phyloP scores from a whole-genome alignment of 129 eudicot genomes.

The Ambrosia artemisiifolia region DNA sequence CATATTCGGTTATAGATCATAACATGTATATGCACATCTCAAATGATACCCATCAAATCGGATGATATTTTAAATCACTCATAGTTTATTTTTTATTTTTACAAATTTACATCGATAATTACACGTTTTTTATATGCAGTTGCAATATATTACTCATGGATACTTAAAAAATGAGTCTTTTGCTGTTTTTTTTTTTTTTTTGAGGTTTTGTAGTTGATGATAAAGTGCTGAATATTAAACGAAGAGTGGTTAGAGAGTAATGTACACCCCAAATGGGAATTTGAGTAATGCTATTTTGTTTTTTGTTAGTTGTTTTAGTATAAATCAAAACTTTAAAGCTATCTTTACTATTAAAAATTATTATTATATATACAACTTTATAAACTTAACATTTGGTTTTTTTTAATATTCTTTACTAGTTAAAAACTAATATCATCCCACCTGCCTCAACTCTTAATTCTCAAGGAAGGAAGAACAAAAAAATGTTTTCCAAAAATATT shows the following conservation, averaged over 20 bases:
- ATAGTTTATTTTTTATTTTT: no score
- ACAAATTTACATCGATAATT: not conserved
- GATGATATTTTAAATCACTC: no score
- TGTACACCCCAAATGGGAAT: not conserved
- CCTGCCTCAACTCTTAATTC: not conserved
- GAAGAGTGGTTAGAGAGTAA: not conserved
- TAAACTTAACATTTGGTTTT: not conserved
- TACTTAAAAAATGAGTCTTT: not conserved
- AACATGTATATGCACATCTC: no score
- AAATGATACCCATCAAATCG: no score
- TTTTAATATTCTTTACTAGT: no score
- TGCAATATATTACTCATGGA: slow-evolving; percentile 9
- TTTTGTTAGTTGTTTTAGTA: not conserved
- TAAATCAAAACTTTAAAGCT: not conserved
- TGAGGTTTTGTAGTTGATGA: not conserved
- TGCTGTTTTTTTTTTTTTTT: not conserved
- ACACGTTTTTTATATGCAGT: not conserved
- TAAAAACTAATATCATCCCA: not conserved
- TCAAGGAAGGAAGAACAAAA: not conserved
- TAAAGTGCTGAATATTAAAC: no score
- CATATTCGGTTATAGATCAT: no score
- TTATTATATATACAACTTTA: not conserved
- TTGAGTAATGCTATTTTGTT: not conserved
- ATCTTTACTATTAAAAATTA: not conserved
- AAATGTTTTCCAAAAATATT: not conserved